Evolutionary conservation across 1,139 yeast genomes (phyloP), one percentile per base, ranked within the genome.

Genomic region (Magnusiomyces tetraspermus): DNA sequence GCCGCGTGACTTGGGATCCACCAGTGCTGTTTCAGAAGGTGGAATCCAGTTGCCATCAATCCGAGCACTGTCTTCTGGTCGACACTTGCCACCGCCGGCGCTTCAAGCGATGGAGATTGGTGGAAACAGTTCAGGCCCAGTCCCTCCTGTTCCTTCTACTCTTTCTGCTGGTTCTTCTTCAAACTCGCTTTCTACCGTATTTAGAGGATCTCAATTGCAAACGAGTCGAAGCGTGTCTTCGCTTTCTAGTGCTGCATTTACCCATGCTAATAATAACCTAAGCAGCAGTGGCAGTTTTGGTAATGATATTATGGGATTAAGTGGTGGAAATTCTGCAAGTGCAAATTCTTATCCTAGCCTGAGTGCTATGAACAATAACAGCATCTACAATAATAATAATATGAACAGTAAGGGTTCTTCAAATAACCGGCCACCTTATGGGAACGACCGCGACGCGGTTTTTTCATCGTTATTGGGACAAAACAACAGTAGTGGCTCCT

Each of bases 41-140:
- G 64, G 65, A 30, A 61, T 70, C 11, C 73, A 71, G 55, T 59
- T 71, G 53, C 74, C 75, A 22, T 65, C 71, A 15, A 68, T 71
- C 50, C 61, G 75, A 21, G 64, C 71, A 15, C 60, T 70, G 50
- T 65, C 71, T 19, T 58, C 69, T 43, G 64, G 64, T 3, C 60
- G 71, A 13, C 67, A 64, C 51, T 22, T 46, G 13, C 49, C 26
- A 13, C 71, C 70, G n/a, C 64, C 70, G 4, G 42, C 24, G 6
- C 56, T 67, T 49, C 68, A 63, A 42, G 64, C 71, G 15, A 56
- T 68, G 57, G 71, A 68, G 53, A 63, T 67, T 19, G 65, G 66
- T 15, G 55, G 57, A 1, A 49, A 47, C 13, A 33, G 52, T 6
- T 19, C 54, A 17, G 41, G 53, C 22, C 17, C 56, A 3, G 48